Evolutionary conservation across 2,329 filamentous ascomycete genomes (phyloP).

Genomic region (Alternaria infectoria): DNA sequence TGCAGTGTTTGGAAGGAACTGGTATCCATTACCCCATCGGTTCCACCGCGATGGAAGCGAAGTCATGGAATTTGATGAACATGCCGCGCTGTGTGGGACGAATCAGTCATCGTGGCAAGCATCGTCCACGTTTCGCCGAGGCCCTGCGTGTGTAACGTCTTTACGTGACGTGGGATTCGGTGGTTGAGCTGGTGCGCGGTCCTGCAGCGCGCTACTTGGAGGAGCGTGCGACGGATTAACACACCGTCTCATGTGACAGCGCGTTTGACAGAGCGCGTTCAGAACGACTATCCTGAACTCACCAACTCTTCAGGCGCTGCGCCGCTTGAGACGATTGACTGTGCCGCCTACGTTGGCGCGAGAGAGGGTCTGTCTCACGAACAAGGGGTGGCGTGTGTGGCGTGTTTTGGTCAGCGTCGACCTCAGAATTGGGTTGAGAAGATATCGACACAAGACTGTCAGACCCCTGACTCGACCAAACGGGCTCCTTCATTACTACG

Average conservation of each 20-base stretch:
- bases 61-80: slow-evolving; percentile 14
- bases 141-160: slow-evolving; percentile 23
- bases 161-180: slow-evolving; percentile 43
- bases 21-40: slow-evolving; percentile 12
- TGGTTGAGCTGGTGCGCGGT: neutral
- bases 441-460: slow-evolving; percentile 1
- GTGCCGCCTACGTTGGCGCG: neutral
- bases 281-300: neutral
- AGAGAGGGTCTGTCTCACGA: neutral
- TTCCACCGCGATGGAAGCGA: slow-evolving; percentile 16
- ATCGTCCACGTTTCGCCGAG: slow-evolving; percentile 20
- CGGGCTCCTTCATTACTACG: slow-evolving; percentile 13
- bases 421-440: slow-evolving; percentile 28
- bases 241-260: slow-evolving; percentile 7
- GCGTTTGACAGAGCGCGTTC: neutral
- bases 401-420: slow-evolving; percentile 14
- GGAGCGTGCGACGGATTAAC: neutral
- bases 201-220: neutral
- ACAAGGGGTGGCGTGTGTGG: neutral
- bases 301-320: neutral
- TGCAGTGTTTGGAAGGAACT: neutral
- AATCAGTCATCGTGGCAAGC: slow-evolving; percentile 18
- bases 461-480: slow-evolving; percentile 16
- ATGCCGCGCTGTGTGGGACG: slow-evolving; percentile 33
- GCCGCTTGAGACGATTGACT: neutral